Conservation (phyloP, 306 rosid species). For the Morella rubra region DNA sequence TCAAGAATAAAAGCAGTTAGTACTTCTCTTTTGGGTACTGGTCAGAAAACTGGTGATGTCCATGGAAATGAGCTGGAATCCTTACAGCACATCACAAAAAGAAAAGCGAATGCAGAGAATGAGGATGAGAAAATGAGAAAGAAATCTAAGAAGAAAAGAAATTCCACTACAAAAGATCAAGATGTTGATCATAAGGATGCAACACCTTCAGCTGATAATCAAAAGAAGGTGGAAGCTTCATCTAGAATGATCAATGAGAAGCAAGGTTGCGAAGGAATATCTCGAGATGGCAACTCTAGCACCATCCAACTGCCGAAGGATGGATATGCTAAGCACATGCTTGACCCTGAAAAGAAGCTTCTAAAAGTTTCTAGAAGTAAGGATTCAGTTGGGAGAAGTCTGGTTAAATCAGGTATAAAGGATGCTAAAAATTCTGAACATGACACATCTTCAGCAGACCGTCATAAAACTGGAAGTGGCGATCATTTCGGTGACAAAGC, state of each 20-base stretch:
- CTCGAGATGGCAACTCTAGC: not conserved
- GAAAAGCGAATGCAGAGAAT: constrained; percentile 36
- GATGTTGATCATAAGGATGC: constrained; percentile 28
- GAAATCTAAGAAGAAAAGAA: constrained; percentile 48
- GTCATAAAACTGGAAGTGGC: constrained; percentile 30
- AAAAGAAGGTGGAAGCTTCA: constrained; percentile 16
- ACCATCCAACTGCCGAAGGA: constrained; percentile 12
- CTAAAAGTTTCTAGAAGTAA: constrained; percentile 30
- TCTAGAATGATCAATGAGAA: constrained; percentile 22
- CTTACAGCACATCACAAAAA: constrained; percentile 33
- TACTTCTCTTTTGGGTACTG: constrained; percentile 20
- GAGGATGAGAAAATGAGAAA: constrained; percentile 35
- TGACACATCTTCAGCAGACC: constrained; percentile 28
- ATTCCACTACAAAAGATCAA: constrained; percentile 37
- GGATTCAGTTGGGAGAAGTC: constrained; percentile 20
- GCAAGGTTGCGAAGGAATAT: constrained; percentile 17
- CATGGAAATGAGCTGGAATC: constrained; percentile 28
- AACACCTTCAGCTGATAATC: constrained; percentile 21
- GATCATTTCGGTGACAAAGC: constrained; percentile 34
- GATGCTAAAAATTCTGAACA: constrained; percentile 31
- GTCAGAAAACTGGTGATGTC: constrained; percentile 8
- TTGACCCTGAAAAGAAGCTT: constrained; percentile 37
- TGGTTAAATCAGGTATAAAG: constrained; percentile 20
- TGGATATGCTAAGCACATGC: constrained; percentile 21
- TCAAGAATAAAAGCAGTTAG: constrained; percentile 30